These are phyloP conservation scores for Eucalyptus regnans DNA, from an alignment of 345 rosid genomes.

Conservation along the genomic window DNA sequence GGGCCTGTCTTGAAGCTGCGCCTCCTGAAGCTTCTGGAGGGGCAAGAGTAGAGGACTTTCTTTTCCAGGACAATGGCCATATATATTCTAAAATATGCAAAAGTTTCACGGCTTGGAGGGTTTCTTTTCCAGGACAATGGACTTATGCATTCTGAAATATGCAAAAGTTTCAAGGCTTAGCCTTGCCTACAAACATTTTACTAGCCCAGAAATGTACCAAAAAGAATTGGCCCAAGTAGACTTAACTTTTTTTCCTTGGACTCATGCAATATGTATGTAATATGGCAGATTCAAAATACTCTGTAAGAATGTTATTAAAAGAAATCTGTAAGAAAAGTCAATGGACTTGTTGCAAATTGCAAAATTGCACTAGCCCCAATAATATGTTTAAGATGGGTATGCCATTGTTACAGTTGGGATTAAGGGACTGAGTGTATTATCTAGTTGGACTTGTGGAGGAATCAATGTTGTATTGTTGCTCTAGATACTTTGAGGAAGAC, in stretches of 20 bases:
- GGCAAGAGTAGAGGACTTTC: not conserved
- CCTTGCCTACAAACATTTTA: not conserved
- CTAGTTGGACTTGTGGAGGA: not conserved
- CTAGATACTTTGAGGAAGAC: not conserved
- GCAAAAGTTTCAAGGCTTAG: not conserved
- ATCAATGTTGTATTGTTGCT: not conserved
- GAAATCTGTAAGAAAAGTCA: not conserved
- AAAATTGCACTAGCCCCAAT: not conserved
- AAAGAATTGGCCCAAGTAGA: not conserved
- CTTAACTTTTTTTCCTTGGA: not conserved
- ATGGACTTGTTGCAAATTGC: not conserved
- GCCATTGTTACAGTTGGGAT: not conserved
- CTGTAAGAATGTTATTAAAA: not conserved
- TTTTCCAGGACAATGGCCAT: not conserved
- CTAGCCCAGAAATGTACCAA: not conserved
- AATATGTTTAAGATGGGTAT: not conserved
- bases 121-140: not conserved
- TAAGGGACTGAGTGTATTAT: not conserved
- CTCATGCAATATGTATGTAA: not conserved
- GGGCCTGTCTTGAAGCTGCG: not conserved
- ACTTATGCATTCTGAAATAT: not conserved
- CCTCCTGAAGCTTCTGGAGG: not conserved
- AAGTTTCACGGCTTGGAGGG: too few species aligned
- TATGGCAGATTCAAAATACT: not conserved
- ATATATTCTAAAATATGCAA: not conserved